Base-by-base conservation (phyloP, 2,329 filamentous ascomycete genomes). In the Aspergillus sp. region DNA sequence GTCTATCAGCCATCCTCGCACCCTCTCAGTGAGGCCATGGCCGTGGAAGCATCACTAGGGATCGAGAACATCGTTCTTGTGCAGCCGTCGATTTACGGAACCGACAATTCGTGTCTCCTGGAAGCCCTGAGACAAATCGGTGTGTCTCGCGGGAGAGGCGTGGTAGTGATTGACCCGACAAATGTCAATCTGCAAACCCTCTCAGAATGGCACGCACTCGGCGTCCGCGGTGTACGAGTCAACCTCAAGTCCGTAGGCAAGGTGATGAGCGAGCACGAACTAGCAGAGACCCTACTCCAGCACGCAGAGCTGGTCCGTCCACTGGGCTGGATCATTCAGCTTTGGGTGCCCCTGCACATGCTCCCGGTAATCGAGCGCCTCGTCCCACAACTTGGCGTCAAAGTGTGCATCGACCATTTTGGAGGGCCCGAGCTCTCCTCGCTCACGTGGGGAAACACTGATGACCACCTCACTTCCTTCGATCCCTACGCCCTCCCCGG, bases 41-140 rank as follows among this genome's bases (percentile, higher is more conserved):
- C 58, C 2, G 82, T 81, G 53, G 74, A 80, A 49, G 57, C 65
- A 0, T 62, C 67, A 1, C 60, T 82, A 9, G 74, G 74, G 2
- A 72, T 82, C 35, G 53, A 67, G 38, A 79, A 80, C 48, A 69
- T 80, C 43, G 78, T 83, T 27, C 66, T 83, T 7, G 75, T 80
- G 2, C 81, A 83, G 53, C 78, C 79, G 1, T 81, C 78, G 10
- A 78, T 81, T 44, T 83, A 83, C 58, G 79, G 76, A 27, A 66
- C 70, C 44, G 79, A 83, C 61, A 83, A 84, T 54, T 67, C 72
- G 0, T 81, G 78, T 55, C 63, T 82, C 3, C 67, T 83, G 8
- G 73, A 78, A 39, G 77, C 77, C 0, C 65, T 83, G 8, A 56
- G 60, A 5, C 59, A 58, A 7, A 59, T 83, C 2, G 78, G 78